phyloP scores from a whole-genome alignment of 352 stramenopile genomes.

The Blastocystis sp. region DNA sequence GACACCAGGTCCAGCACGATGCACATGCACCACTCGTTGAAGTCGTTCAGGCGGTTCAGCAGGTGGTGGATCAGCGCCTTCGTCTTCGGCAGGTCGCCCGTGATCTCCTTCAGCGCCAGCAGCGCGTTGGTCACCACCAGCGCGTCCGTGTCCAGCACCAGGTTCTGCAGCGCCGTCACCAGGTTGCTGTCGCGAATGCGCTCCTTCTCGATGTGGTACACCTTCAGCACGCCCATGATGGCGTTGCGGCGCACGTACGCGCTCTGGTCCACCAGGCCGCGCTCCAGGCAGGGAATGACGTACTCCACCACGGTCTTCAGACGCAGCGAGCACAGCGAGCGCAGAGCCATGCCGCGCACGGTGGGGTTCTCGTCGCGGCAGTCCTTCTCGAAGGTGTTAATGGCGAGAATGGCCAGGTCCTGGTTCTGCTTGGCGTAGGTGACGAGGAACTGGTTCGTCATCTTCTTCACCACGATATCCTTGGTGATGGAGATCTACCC shows the following conservation, averaged over 20 bases:
- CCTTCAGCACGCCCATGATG: slow-evolving; percentile 97
- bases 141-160: slow-evolving; percentile 93
- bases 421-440: slow-evolving; percentile 97
- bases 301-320: slow-evolving; percentile 97
- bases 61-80: slow-evolving; percentile 93
- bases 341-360: slow-evolving; percentile 91
- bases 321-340: slow-evolving; percentile 90
- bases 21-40: slow-evolving; percentile 96
- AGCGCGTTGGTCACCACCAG: slow-evolving; percentile 94
- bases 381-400: slow-evolving; percentile 98
- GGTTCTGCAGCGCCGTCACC: slow-evolving; percentile 96
- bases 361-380: slow-evolving; percentile 96
- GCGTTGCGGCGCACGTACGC: slow-evolving; percentile 97
- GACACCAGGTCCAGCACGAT: slow-evolving; percentile 89
- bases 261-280: slow-evolving; percentile 88
- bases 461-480: slow-evolving; percentile 99
- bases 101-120: slow-evolving; percentile 95
- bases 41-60: slow-evolving; percentile 93
- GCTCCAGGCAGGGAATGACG: slow-evolving; percentile 75
- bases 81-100: slow-evolving; percentile 95
- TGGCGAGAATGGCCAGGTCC: slow-evolving; percentile 97
- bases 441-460: slow-evolving; percentile 99
- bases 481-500: slow-evolving; percentile 81
- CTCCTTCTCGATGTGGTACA: slow-evolving; percentile 86
- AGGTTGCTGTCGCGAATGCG: slow-evolving; percentile 88